Evolutionary conservation across 495 filamentous ascomycete species (phyloP).

Genomic region (Bacidia rubella): DNA sequence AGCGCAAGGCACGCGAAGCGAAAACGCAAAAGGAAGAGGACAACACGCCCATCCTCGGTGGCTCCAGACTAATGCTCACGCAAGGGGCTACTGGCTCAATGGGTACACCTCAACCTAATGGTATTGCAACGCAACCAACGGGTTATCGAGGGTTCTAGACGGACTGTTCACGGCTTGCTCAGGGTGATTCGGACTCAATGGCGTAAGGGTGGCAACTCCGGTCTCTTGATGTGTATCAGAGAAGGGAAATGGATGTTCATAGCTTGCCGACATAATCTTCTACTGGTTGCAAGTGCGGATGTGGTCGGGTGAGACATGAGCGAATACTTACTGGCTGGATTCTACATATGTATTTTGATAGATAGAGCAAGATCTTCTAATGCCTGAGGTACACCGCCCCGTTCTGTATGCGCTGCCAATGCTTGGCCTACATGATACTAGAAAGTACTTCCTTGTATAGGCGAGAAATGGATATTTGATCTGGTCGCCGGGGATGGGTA

Average conservation of each 20-base stretch:
- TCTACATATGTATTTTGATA: constrained; percentile 3
- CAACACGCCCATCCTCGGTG: constrained; percentile 83
- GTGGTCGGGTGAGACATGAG: background rate
- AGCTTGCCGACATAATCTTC: background rate
- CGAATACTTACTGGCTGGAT: background rate
- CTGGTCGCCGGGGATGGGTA: background rate
- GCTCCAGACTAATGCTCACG: constrained; percentile 93
- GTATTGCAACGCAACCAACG: constrained; percentile 67
- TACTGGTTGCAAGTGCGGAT: no score
- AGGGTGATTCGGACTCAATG: background rate
- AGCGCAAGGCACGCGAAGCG: constrained; percentile 79
- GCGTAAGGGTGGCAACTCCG: background rate
- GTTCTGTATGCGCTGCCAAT: background rate
- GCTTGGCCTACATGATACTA: background rate
- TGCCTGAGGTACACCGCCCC: background rate
- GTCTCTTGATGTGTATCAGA: background rate
- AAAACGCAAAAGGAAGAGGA: constrained; percentile 82
- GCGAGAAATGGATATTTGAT: background rate
- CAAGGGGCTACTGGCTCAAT: constrained; percentile 64
- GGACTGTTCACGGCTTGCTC: background rate
- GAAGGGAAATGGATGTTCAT: background rate
- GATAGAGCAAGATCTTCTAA: background rate
- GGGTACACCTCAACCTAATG: constrained; percentile 51
- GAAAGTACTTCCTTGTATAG: background rate
- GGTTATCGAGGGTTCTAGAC: constrained; percentile 50